Evolutionary conservation across 2,329 filamentous ascomycete genomes (phyloP), one percentile per base, ranked within the genome.

Genomic region (Penicillium sclerotigenum): DNA sequence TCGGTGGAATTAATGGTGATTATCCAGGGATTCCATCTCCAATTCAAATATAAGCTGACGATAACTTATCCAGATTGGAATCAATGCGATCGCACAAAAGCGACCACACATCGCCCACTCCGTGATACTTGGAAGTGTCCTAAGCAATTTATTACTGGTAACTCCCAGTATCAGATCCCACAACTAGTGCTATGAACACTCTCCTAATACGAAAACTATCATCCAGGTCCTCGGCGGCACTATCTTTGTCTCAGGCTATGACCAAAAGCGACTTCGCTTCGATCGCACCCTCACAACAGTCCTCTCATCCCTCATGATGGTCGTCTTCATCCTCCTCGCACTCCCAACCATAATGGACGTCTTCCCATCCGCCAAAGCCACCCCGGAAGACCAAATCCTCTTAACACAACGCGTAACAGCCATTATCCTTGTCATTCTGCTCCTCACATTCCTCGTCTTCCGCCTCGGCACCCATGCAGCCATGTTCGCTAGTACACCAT

Each of bases 61-160:
- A 38, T 33, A 8, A 13, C 22, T 18, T 16, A 49, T 33, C 5
- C 14, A 56, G 59, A 41, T 59, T 6, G 61, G 60, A 29, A 82
- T 95, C 64, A 88, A 94, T 65, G 89, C 91, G 3, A 76, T 95
- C 31, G 74, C 80, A 14, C 82, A 92, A 59, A 72, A 81, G 48
- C 83, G 91, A 71, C 82, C 91, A 22, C 78, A 87, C 34, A 91
- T 96, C 55, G 89, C 93, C 7, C 90, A 95, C 73, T 93, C 90
- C 0, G 94, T 90, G 0, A 80, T 95, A 28, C 88, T 95, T 58
- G 91, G 91, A 56, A 90, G 86, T 70, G 92, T 95, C 68, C 79
- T 96, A 18, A 93, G 89, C 52, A 95, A 95, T 69, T 74, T 95
- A 52, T 81, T 94, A 8, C 82, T 94, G 18, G 89, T 94, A 47